phyloP scores from a whole-genome alignment of 2,329 filamentous ascomycete genomes.

The Venturia effusa region DNA sequence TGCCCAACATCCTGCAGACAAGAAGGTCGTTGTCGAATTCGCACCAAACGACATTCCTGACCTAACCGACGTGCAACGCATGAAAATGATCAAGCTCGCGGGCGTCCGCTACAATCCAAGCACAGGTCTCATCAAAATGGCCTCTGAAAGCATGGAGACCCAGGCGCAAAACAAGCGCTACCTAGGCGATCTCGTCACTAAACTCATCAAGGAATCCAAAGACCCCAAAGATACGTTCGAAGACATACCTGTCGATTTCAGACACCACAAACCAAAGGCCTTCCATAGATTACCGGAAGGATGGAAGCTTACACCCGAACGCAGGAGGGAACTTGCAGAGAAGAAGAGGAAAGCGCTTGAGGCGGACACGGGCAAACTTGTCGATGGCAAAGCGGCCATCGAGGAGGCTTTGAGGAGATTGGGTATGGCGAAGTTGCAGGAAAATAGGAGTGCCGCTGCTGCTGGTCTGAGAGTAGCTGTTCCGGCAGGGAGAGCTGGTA shows the following conservation, averaged over 20 bases:
- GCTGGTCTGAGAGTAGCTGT: background rate
- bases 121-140: constrained; percentile 75
- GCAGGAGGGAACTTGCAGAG: constrained; percentile 38
- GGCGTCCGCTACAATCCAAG: constrained; percentile 82
- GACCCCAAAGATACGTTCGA: constrained; percentile 71
- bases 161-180: constrained; percentile 97
- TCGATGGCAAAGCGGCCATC: constrained; percentile 40
- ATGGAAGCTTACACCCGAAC: constrained; percentile 67
- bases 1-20: constrained; percentile 79
- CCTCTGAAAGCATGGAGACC: constrained; percentile 76
- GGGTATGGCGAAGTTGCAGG: constrained; percentile 4
- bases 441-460: background rate
- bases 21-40: constrained; percentile 93
- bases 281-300: constrained; percentile 65
- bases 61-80: constrained; percentile 55
- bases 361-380: constrained; percentile 41
- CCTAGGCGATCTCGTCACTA: constrained; percentile 65
- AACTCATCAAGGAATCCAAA: constrained; percentile 61
- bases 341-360: constrained; percentile 39
- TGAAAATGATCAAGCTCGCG: constrained; percentile 79
- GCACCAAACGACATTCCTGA: constrained; percentile 56
- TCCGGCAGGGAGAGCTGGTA: constrained; percentile 2
- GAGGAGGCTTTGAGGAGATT: constrained; percentile 11
- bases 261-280: constrained; percentile 64
- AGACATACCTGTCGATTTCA: constrained; percentile 79